These are phyloP conservation scores for Cucumis hystrix DNA, from an alignment of 306 rosid genomes.

Conservation along the genomic window DNA sequence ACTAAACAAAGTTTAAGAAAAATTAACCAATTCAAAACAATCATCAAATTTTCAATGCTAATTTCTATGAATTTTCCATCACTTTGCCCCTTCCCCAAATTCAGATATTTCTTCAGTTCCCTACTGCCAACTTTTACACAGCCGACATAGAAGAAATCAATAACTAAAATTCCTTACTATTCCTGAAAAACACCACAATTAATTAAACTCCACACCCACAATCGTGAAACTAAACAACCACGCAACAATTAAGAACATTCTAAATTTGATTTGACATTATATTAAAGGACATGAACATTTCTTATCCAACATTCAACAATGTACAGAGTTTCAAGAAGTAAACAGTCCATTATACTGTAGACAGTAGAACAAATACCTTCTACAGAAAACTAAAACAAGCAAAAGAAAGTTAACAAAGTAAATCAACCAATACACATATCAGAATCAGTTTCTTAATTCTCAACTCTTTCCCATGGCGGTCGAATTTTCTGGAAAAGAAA, in stretches of 20 bases:
- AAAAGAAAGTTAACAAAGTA: neutral
- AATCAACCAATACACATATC: neutral
- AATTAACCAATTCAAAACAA: neutral
- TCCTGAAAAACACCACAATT: neutral
- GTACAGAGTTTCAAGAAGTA: neutral
- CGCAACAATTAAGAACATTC: neutral
- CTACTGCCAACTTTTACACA: neutral
- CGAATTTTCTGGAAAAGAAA: slow-evolving; percentile 5
- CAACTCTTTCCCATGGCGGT: slow-evolving; percentile 46
- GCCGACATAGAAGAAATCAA: neutral
- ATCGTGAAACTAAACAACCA: neutral
- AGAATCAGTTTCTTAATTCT: neutral
- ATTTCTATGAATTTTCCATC: too few species aligned
- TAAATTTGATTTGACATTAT: neutral
- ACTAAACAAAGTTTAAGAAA: slow-evolving; percentile 6
- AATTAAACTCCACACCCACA: neutral
- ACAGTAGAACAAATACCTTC: neutral
- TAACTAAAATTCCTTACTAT: neutral
- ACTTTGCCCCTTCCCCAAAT: too few species aligned
- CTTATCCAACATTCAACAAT: neutral
- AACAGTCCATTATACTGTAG: neutral
- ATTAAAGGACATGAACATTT: neutral
- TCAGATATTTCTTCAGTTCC: neutral
- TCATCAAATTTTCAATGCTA: too few species aligned
- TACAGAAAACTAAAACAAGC: neutral